Evolutionary conservation across 2,329 filamentous ascomycete genomes (phyloP), one percentile per base, ranked within the genome.

Genomic region (Paraphaeosphaeria sporulosa): DNA sequence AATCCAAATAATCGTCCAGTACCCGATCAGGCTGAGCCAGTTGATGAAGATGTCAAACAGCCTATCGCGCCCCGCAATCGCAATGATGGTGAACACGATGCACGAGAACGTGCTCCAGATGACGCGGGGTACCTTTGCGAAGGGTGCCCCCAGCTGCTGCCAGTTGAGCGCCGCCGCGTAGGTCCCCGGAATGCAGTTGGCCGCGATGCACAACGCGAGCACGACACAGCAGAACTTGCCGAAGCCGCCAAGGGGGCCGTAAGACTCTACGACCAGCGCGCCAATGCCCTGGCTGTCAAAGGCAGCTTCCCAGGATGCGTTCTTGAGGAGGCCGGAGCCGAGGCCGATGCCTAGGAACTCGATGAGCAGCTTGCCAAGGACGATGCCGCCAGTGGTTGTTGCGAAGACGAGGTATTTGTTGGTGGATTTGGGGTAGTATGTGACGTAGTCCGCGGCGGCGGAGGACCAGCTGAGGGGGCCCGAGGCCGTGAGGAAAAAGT

Each of bases 221-320:
- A 91, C 80, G 51, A 90, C 83, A 46, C 90, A 77, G 74, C 90
- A 92, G 81, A 92, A 90, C 68, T 89, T 84, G 62, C 90, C 90
- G 71, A 92, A 92, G 34, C 80, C 81, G 46, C 89, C 88, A 0
- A 90, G 80, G 7, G 83, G 83, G 10, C 76, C 76, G 67, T 85
- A 89, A 0, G 83, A 86, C 62, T 84, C 85, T 0, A 89, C 85
- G 2, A 90, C 84, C 0, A 90, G 80, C 2, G 87, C 86, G 5
- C 88, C 88, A 19, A 67, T 60, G 48, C 86, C 83, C 4, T 86
- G 86, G 25, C 79, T 74, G 23, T 79, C 74, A 70, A 87, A 88
- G 0, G 87, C 87, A 2, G 78, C 72, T 13, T 78, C 74, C 82
- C 87, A 90, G n/a, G 76, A 75, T 0, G 81, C 67, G 60, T 86